Evolutionary conservation across 176 grass and related monocot genomes (phyloP), one percentile per base, ranked within the genome.

Genomic region (Poa annua): DNA sequence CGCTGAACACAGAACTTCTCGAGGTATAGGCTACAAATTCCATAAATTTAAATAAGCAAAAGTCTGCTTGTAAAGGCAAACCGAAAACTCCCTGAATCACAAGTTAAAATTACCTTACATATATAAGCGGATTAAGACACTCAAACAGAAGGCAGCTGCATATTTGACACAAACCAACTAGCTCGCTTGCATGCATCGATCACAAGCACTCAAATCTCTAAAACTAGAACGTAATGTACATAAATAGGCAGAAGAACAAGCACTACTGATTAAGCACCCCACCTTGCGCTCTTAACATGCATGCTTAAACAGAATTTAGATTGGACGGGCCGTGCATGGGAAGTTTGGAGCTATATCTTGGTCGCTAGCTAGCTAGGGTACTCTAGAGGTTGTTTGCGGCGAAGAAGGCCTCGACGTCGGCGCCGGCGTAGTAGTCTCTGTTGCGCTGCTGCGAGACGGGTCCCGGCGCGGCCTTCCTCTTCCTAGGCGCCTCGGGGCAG

Each of bases 391-490:
- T 91, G 89, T 91, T 44, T 0, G 85, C 70, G 4, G 81, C 81
- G 85, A 91, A 91, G 81, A 91, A 91, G 44, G 77, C 89, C 24
- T 91, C 89, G 71, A 91, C 52, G 71, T 91, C 89, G 19, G 54
- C 57, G 42, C 89, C 85, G 85, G 14, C 21, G 89, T 91, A 88
- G 85, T 29, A 91, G 13, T 85, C 85, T 77, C 54, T 72, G 62
- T 64, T 56, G 53, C 71, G 80, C 17, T 21, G 75, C 80, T 50
- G 84, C 38, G 81, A 1, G 34, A 75, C 22, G 10, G 11, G 12
- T 0, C 8, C 39, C 3, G 79, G 33, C 12, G 68, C 36, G 3
- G 81, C n/a, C 81, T 20, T 75, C 22, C 71, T 68, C 85, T 91
- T 91, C 77, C 76, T 64, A 0, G 89, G 89, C 45, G 89, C 52